Evolutionary conservation across 345 rosid genomes (phyloP).

Genomic region (Brassica cretica): DNA sequence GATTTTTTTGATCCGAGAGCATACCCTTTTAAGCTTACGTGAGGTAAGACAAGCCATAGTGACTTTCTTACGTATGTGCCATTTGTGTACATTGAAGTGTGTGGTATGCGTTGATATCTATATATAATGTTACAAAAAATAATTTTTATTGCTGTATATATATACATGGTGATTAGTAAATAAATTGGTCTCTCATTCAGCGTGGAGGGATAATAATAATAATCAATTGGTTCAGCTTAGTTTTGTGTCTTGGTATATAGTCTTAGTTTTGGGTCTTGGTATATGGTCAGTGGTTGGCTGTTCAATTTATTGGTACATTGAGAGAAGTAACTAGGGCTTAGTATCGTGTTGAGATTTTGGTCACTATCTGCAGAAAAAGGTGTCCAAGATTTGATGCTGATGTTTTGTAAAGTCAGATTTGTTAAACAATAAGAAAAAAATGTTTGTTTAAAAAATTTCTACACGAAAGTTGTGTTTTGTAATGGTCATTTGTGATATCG

Average conservation of each 20-base stretch:
- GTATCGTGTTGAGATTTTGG: too few species aligned
- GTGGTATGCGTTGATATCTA: not conserved
- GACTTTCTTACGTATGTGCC: not conserved
- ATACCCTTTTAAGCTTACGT: slow-evolving; percentile 42
- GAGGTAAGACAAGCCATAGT: slow-evolving; percentile 20
- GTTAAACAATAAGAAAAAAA: too few species aligned
- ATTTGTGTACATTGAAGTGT: slow-evolving; percentile 13
- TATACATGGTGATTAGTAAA: too few species aligned
- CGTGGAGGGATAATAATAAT: not conserved
- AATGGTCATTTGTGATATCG: too few species aligned
- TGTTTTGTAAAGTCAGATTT: too few species aligned
- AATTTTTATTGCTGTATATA: too few species aligned
- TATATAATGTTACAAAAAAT: too few species aligned
- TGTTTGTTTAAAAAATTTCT: too few species aligned
- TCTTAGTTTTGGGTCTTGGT: slow-evolving; percentile 9
- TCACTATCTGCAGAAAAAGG: too few species aligned
- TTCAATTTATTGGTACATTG: not conserved
- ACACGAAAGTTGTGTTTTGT: too few species aligned
- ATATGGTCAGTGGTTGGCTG: not conserved
- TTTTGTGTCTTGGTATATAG: too few species aligned
- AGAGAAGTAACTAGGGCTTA: not conserved
- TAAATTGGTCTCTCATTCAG: not conserved
- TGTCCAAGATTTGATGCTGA: too few species aligned
- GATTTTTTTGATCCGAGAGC: slow-evolving; percentile 55
- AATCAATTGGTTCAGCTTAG: slow-evolving; percentile 1